phyloP scores from a whole-genome alignment of 768 basidiomycete species.

The Boletus coccyginus region DNA sequence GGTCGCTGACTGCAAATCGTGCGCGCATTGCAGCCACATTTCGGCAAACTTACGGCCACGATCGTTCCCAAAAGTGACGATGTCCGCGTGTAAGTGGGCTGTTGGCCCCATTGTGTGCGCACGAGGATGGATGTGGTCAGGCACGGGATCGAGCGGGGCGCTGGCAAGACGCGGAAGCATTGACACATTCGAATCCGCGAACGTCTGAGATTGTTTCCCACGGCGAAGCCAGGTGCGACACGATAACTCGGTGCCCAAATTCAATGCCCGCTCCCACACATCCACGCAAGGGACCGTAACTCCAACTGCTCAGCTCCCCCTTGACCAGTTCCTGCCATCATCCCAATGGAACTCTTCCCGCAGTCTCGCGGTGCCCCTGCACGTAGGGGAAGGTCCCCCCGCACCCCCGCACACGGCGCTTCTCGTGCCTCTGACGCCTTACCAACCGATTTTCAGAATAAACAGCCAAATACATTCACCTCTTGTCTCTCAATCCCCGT shows the following conservation, averaged over 20 bases:
- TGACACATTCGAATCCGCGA: constrained; percentile 34
- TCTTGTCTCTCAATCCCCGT: constrained; percentile 76
- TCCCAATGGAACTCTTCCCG: constrained; percentile 36
- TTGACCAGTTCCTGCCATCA: constrained; percentile 39
- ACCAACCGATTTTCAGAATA: constrained; percentile 51
- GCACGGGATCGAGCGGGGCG: constrained; percentile 24
- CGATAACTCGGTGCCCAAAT: constrained; percentile 40
- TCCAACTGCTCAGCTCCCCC: constrained; percentile 5
- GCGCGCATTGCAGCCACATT: constrained; percentile 2
- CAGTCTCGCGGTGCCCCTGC: constrained; percentile 58
- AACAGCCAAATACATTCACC: constrained; percentile 47
- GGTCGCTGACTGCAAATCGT: background rate
- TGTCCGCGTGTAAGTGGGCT: constrained; percentile 16
- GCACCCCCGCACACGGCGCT: constrained; percentile 46
- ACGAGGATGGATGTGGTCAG: constrained; percentile 2
- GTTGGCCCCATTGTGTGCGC: background rate
- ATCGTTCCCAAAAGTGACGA: background rate
- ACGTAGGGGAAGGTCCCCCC: constrained; percentile 62
- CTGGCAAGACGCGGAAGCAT: constrained; percentile 34
- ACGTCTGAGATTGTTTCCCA: constrained; percentile 27
- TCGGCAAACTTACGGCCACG: background rate
- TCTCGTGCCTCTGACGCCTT: constrained; percentile 42
- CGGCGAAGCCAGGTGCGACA: constrained; percentile 34
- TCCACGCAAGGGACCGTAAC: constrained; percentile 27
- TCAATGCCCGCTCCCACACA: constrained; percentile 41